Percentiles rank a stretch among this genome's conserved stretches.
Evolutionary conservation across 2,329 filamentous ascomycete genomes (phyloP).

Genomic region (Aspergillus melleus): DNA sequence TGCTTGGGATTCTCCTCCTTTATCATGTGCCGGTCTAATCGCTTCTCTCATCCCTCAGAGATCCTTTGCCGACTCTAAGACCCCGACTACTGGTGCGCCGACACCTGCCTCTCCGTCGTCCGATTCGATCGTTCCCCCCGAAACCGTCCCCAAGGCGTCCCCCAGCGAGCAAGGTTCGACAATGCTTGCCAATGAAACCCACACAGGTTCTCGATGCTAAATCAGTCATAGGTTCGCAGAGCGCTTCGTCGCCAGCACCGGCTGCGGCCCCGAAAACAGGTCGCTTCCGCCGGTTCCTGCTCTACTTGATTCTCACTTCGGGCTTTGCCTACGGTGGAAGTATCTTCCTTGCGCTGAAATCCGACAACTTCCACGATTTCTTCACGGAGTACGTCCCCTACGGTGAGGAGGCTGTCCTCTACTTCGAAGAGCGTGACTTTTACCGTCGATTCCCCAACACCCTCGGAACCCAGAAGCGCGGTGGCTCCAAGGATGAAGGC

Average conservation of each 20-base stretch:
- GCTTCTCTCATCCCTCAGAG: conserved; percentile 35
- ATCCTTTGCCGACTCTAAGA: conserved; percentile 53
- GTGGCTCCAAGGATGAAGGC: conserved; percentile 52
- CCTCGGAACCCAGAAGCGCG: conserved; percentile 48
- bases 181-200: conserved; percentile 11
- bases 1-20: conserved; percentile 27
- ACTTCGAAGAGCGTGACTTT: conserved; percentile 94
- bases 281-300: conserved; percentile 73
- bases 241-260: conserved; percentile 39
- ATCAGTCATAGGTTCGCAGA: conserved; percentile 35
- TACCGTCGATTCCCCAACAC: conserved; percentile 74
- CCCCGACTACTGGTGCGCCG: conserved; percentile 36
- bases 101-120: conserved; percentile 47
- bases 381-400: conserved; percentile 97
- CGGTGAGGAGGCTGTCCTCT: conserved; percentile 90
- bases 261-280: conserved; percentile 64
- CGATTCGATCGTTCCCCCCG: conserved; percentile 49
- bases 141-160: conserved; percentile 50
- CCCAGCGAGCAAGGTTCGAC: conserved; percentile 33
- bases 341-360: conserved; percentile 88
- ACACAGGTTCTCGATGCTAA: conserved; percentile 31
- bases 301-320: conserved; percentile 74
- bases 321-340: conserved; percentile 80
- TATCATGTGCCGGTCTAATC: conserved; percentile 27
- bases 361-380: conserved; percentile 98